Percentiles rank a stretch among this genome's conserved stretches.
phyloP scores from a whole-genome alignment of 129 eudicot genomes.

The Centaurea solstitialis region DNA sequence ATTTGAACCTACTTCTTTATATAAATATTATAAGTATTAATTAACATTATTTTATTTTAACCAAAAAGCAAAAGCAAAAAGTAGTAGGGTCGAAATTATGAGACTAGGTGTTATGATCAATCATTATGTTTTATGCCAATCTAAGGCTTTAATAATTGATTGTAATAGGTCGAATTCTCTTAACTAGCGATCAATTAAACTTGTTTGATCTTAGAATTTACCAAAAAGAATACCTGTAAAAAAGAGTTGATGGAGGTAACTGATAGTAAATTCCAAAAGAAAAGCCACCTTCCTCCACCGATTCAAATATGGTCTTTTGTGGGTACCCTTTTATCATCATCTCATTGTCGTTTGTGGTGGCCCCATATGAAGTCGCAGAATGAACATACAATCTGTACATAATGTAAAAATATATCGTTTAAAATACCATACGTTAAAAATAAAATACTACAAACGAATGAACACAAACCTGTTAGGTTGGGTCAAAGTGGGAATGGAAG shows the following conservation, averaged over 20 bases:
- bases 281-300: slow-evolving; percentile 66
- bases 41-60: background rate
- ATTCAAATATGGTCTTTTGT: slow-evolving; percentile 89
- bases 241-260: slow-evolving; percentile 81
- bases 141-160: background rate
- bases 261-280: slow-evolving; percentile 86
- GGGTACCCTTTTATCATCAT: slow-evolving; percentile 72
- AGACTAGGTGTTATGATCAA: background rate
- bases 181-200: background rate
- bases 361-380: slow-evolving; percentile 88
- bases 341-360: slow-evolving; percentile 53
- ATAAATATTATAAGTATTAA: background rate
- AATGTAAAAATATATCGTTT: too few species aligned
- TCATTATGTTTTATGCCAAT: background rate
- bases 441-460: too few species aligned
- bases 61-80: background rate
- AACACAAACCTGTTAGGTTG: slow-evolving; percentile 70
- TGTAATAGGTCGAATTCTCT: background rate
- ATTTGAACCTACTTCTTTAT: too few species aligned
- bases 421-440: too few species aligned
- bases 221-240: slow-evolving; percentile 54
- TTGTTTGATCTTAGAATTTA: background rate
- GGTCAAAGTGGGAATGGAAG: slow-evolving; percentile 72
- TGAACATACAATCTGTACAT: slow-evolving; percentile 53
- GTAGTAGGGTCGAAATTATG: background rate